These are phyloP conservation scores for Phaeotremella fagi DNA, from an alignment of 768 basidiomycete genomes.

Conservation along the genomic window DNA sequence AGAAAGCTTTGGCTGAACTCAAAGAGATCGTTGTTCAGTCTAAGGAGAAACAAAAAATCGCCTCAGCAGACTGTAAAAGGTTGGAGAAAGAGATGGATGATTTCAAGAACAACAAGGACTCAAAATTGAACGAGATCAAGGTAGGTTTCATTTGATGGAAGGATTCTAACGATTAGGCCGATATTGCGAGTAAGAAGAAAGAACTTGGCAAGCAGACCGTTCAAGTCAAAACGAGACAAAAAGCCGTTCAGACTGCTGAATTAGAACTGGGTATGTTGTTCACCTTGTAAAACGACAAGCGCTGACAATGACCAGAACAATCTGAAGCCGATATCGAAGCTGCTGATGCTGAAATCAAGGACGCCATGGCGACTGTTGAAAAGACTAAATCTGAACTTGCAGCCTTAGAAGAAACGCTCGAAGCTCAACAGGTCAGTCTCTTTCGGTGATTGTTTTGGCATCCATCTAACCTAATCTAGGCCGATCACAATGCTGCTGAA, in stretches of 20 bases:
- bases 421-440: slow-evolving; percentile 26
- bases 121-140: slow-evolving; percentile 90
- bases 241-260: slow-evolving; percentile 77
- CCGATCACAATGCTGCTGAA: slow-evolving; percentile 61
- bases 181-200: slow-evolving; percentile 74
- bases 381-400: slow-evolving; percentile 62
- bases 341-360: slow-evolving; percentile 52
- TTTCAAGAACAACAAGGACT: slow-evolving; percentile 98
- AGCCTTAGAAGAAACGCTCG: slow-evolving; percentile 52
- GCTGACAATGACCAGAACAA: slow-evolving; percentile 59
- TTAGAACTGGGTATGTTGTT: slow-evolving; percentile 75
- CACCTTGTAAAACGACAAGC: neutral
- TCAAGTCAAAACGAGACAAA: slow-evolving; percentile 77
- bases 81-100: slow-evolving; percentile 96
- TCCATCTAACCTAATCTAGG: slow-evolving; percentile 13
- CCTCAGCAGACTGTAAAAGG: slow-evolving; percentile 71
- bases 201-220: slow-evolving; percentile 75
- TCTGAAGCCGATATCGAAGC: slow-evolving; percentile 66
- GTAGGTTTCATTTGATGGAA: slow-evolving; percentile 49
- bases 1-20: slow-evolving; percentile 56
- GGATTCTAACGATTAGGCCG: slow-evolving; percentile 54
- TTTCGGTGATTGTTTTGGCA: neutral
- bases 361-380: slow-evolving; percentile 54
- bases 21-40: slow-evolving; percentile 52
- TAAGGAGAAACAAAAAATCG: slow-evolving; percentile 69